These are phyloP conservation scores for Pistacia atlantica DNA, from an alignment of 345 rosid genomes.

Conservation along the genomic window DNA sequence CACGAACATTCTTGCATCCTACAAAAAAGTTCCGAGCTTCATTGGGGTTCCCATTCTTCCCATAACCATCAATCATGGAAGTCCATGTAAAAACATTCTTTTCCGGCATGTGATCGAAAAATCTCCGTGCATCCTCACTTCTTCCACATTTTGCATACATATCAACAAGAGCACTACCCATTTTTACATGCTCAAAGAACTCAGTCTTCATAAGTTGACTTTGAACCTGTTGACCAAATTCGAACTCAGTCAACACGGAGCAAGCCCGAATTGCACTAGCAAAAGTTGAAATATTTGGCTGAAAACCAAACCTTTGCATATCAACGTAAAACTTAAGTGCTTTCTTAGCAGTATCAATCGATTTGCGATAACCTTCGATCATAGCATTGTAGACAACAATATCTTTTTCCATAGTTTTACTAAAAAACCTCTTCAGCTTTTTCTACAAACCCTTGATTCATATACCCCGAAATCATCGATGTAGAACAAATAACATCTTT, in stretches of 20 bases:
- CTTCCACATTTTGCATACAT: conserved; percentile 91
- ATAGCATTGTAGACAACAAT: conserved; percentile 86
- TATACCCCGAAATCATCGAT: conserved; percentile 86
- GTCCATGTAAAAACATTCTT: conserved; percentile 92
- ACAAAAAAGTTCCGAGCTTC: conserved; percentile 70
- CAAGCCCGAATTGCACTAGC: conserved; percentile 89
- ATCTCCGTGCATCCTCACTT: conserved; percentile 55
- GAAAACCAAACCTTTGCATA: conserved; percentile 62
- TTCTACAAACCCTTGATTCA: conserved; percentile 57
- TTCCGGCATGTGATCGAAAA: conserved; percentile 60
- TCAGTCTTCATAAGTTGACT: conserved; percentile 66
- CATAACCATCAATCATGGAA: conserved; percentile 96
- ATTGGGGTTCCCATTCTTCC: conserved; percentile 81
- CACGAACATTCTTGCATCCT: conserved; percentile 49
- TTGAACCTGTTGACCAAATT: conserved; percentile 76
- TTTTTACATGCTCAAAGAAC: conserved; percentile 53
- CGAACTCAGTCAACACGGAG: conserved; percentile 60
- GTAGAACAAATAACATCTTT: conserved; percentile 78
- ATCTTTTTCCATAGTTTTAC: conserved; percentile 55
- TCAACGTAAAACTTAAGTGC: conserved; percentile 58
- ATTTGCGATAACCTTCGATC: conserved; percentile 90
- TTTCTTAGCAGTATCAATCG: conserved; percentile 50
- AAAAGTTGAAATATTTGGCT: conserved; percentile 72
- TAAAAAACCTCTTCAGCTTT: conserved; percentile 71
- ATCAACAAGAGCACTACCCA: conserved; percentile 89